Evolutionary conservation across 495 filamentous ascomycete species (phyloP).

Genomic region (Aspergillus olivimuriae): DNA sequence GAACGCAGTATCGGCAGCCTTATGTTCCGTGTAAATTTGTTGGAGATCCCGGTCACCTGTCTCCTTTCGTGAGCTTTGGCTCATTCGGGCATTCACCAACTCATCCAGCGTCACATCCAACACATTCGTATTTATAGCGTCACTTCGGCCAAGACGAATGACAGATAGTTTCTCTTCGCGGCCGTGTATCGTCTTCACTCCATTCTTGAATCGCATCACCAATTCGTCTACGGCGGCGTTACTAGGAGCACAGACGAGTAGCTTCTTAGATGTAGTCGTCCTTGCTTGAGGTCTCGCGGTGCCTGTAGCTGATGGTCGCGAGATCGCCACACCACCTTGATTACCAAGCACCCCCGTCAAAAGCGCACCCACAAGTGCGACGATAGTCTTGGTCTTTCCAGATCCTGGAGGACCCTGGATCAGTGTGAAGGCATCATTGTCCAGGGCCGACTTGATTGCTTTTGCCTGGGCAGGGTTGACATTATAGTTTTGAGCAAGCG

Average conservation of each 20-base stretch:
- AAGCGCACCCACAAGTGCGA: constrained; percentile 89
- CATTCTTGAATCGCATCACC: constrained; percentile 85
- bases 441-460: constrained; percentile 82
- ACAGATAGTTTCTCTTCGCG: constrained; percentile 68
- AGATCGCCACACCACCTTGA: constrained; percentile 43
- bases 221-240: constrained; percentile 97
- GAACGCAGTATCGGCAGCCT: constrained; percentile 64
- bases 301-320: constrained; percentile 35
- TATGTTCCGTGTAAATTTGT: constrained; percentile 76
- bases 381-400: constrained; percentile 96
- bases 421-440: constrained; percentile 92
- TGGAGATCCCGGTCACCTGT: constrained; percentile 55
- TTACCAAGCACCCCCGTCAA: constrained; percentile 55
- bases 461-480: constrained; percentile 89
- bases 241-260: constrained; percentile 92
- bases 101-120: constrained; percentile 91
- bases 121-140: constrained; percentile 87
- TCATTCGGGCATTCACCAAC: constrained; percentile 70
- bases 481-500: constrained; percentile 65
- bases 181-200: constrained; percentile 73
- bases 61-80: constrained; percentile 32
- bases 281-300: constrained; percentile 15
- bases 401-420: constrained; percentile 95
- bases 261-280: constrained; percentile 61
- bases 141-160: constrained; percentile 83